These are phyloP conservation scores for Sporisorium scitamineum DNA, from an alignment of 1,284 basidiomycete species.

Conservation along the genomic window DNA sequence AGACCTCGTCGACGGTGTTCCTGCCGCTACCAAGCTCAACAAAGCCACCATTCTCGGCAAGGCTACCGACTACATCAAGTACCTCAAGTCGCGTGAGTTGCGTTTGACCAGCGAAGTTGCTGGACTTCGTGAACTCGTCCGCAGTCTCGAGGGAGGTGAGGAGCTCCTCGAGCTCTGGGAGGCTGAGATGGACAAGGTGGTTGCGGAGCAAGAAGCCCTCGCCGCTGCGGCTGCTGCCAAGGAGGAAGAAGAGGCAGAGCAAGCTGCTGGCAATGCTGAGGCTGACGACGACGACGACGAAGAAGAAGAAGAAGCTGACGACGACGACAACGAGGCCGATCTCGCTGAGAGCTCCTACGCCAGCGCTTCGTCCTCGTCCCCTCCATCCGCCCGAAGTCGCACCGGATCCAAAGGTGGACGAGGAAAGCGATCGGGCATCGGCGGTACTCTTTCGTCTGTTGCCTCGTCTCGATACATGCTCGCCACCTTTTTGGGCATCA, in stretches of 20 bases:
- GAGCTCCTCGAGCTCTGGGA: conserved; percentile 65
- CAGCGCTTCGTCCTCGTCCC: conserved; percentile 37
- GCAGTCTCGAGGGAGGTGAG: conserved; percentile 65
- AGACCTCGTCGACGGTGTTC: conserved; percentile 66
- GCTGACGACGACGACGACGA: conserved; percentile 56
- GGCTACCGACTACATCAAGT: conserved; percentile 68
- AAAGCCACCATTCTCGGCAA: conserved; percentile 67
- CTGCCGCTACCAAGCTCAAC: conserved; percentile 68
- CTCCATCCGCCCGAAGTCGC: conserved; percentile 38
- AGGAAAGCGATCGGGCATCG: conserved; percentile 23
- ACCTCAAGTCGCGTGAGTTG: conserved; percentile 64
- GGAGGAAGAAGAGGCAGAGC: conserved; percentile 53
- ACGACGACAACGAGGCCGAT: conserved; percentile 51
- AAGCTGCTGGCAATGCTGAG: conserved; percentile 20
- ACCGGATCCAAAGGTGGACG: conserved; percentile 23
- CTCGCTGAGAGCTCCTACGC: conserved; percentile 36
- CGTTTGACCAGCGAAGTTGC: conserved; percentile 59
- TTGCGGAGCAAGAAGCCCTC: conserved; percentile 41
- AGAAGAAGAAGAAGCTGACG: conserved; percentile 54
- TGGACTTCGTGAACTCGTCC: conserved; percentile 61
- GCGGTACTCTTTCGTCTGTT: conserved; percentile 24
- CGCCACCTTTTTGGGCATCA: conserved; percentile 62
- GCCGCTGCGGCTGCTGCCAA: conserved; percentile 39
- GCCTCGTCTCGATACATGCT: conserved; percentile 63
- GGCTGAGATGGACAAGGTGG: conserved; percentile 61